Evolutionary conservation across 2,329 filamentous ascomycete species (phyloP).

Genomic region (Magnaporthiopsis rhizophila): DNA sequence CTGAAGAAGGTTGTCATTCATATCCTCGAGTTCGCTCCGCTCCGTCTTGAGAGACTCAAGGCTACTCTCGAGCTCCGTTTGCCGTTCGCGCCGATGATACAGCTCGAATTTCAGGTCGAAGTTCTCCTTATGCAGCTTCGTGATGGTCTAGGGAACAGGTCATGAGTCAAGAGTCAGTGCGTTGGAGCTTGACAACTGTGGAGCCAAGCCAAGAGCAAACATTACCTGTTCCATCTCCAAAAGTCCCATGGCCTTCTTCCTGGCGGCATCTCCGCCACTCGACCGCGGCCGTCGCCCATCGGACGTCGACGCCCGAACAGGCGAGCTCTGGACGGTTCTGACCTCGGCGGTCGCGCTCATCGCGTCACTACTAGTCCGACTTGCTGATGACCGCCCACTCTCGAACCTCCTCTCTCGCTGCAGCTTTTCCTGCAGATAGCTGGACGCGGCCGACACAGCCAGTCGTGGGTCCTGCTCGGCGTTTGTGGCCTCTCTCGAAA

Average conservation of each 20-base stretch:
- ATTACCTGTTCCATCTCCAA: slow-evolving; percentile 61
- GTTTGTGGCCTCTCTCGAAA: slow-evolving; percentile 33
- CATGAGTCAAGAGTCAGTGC: too few species aligned
- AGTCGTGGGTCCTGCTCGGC: slow-evolving; percentile 35
- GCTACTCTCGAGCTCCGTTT: slow-evolving; percentile 45
- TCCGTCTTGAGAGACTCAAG: slow-evolving; percentile 49
- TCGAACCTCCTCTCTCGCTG: slow-evolving; percentile 42
- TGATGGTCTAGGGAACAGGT: slow-evolving; percentile 42
- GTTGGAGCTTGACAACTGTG: too few species aligned
- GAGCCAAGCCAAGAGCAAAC: slow-evolving; percentile 5
- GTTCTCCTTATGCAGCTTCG: slow-evolving; percentile 65
- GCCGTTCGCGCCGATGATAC: slow-evolving; percentile 59
- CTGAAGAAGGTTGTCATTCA: slow-evolving; percentile 48
- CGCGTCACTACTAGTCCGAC: slow-evolving; percentile 27
- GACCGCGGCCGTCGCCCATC: slow-evolving; percentile 35
- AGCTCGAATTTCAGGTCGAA: slow-evolving; percentile 70
- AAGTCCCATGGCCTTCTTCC: slow-evolving; percentile 49
- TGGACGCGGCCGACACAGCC: slow-evolving; percentile 32
- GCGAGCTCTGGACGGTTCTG: slow-evolving; percentile 30
- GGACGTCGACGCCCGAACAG: slow-evolving; percentile 23
- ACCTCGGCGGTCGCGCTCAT: slow-evolving; percentile 31
- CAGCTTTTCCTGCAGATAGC: slow-evolving; percentile 48
- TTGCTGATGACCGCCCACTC: slow-evolving; percentile 31
- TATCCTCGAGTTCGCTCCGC: slow-evolving; percentile 37
- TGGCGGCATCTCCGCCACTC: slow-evolving; percentile 32